phyloP scores from a whole-genome alignment of 2,329 filamentous ascomycete species.

The Pseudocercospora macadamiae region DNA sequence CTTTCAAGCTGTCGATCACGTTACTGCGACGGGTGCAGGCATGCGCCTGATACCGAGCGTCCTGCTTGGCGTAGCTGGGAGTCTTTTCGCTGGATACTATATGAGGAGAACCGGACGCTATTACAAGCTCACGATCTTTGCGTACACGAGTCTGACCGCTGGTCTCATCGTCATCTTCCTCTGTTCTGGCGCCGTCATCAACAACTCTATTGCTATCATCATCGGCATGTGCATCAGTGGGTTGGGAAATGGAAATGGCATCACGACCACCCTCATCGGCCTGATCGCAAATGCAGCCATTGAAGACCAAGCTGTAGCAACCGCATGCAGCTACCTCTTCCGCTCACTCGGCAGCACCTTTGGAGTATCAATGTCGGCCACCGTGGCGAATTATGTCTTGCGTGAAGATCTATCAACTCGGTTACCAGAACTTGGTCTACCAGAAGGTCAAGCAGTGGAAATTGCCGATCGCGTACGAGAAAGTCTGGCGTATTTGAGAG shows the following conservation, averaged over 20 bases:
- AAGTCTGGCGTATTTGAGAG: constrained; percentile 69
- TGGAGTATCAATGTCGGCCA: constrained; percentile 70
- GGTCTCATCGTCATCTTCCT: constrained; percentile 61
- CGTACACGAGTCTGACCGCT: constrained; percentile 57
- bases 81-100: constrained; percentile 64
- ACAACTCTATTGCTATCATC: constrained; percentile 58
- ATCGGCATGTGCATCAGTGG: constrained; percentile 59
- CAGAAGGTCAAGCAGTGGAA: constrained; percentile 61
- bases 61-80: constrained; percentile 63
- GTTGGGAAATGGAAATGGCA: constrained; percentile 61
- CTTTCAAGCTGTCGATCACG: constrained; percentile 71
- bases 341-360: constrained; percentile 69
- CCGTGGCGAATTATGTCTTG: constrained; percentile 71
- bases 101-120: constrained; percentile 74
- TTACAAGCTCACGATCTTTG: constrained; percentile 67
- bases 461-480: constrained; percentile 72
- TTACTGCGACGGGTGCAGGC: constrained; percentile 66
- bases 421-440: constrained; percentile 48
- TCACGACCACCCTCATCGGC: constrained; percentile 72
- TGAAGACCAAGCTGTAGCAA: constrained; percentile 72
- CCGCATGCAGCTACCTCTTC: constrained; percentile 81
- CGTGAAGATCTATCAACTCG: constrained; percentile 58
- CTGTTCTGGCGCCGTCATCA: constrained; percentile 57
- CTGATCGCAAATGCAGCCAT: constrained; percentile 70
- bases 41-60: constrained; percentile 69